Conservation (phyloP, 1,284 basidiomycete genomes). For the Melampsora larici-populina region DNA sequence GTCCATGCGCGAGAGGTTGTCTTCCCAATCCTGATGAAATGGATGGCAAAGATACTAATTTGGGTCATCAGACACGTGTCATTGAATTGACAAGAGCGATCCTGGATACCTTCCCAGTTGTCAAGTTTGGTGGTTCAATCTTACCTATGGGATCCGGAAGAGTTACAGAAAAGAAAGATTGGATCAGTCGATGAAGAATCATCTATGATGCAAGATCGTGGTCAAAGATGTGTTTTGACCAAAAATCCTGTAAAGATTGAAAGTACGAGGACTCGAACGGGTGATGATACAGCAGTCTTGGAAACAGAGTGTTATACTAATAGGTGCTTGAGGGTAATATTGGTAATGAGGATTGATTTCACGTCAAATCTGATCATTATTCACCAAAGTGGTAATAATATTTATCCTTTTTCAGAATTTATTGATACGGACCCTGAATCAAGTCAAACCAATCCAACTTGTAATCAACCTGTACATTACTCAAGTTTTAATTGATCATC, state of each 20-base stretch:
- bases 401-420: too few species aligned
- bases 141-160: slow-evolving; percentile 30
- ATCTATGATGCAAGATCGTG: slow-evolving; percentile 14
- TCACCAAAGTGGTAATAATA: too few species aligned
- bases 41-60: slow-evolving; percentile 51
- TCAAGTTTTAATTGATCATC: too few species aligned
- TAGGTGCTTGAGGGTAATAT: too few species aligned
- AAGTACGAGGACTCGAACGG: background rate
- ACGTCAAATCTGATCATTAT: too few species aligned
- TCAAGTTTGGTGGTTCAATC: slow-evolving; percentile 67
- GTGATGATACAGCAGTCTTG: background rate
- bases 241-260: too few species aligned
- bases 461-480: too few species aligned
- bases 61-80: slow-evolving; percentile 65
- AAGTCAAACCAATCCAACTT: too few species aligned
- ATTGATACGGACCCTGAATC: too few species aligned
- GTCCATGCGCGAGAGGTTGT: slow-evolving; percentile 60
- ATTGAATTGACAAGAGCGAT: slow-evolving; percentile 80
- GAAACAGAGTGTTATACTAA: too few species aligned
- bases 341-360: too few species aligned
- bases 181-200: slow-evolving; percentile 33
- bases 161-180: slow-evolving; percentile 2
- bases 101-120: slow-evolving; percentile 85
- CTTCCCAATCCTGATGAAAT: slow-evolving; percentile 41
- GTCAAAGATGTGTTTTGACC: background rate